Evolutionary conservation across 1,284 basidiomycete genomes (phyloP), one percentile per base, ranked within the genome.

Genomic region (Veloporphyrellus conicus): DNA sequence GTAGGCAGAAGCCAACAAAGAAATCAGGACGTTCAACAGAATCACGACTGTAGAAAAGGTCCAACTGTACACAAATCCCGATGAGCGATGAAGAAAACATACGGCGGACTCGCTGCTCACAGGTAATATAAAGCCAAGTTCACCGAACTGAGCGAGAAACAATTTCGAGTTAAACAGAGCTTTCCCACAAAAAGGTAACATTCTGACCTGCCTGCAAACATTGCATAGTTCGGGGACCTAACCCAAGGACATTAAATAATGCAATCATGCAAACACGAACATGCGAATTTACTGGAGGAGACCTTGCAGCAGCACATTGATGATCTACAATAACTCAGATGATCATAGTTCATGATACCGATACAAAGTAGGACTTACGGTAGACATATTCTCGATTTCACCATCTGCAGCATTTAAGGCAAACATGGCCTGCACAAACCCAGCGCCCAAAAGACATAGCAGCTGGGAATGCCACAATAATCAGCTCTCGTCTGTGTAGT

Each of bases 331-430:
- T 14, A 19, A 38, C 11, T 35, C 12, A 10, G 28, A 38, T 35
- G 32, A 49, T 16, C 18, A 43, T 18, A 18, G n/a, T 12, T 33
- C 18, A 37, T 25, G 23, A 4, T 19, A 22, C 11, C 11, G 10
- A 46, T 15, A 34, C 25, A 37, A 39, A 32, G 23, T 9, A 18
- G 2, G 39, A 54, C 68, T 54, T 57, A 84, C 83, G 35, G 64
- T 60, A 3, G 63, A 64, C 3, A 75, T 68, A 25, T 78, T 72
- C 47, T 87, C 84, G 1, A 75, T 75, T 33, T 79, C 74, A 16
- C 91, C 91, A 67, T 96, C 93, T 3, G 93, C 91, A 27, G 89
- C 90, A 61, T 96, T 93, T 23, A 96, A 73, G 1, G 93, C 93
- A 61, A 88, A 92, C 55, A 95, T 72, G 2, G 83, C 89, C 68